Conservation (phyloP, 768 basidiomycete genomes). For the Macrolepiota albuminosa region DNA sequence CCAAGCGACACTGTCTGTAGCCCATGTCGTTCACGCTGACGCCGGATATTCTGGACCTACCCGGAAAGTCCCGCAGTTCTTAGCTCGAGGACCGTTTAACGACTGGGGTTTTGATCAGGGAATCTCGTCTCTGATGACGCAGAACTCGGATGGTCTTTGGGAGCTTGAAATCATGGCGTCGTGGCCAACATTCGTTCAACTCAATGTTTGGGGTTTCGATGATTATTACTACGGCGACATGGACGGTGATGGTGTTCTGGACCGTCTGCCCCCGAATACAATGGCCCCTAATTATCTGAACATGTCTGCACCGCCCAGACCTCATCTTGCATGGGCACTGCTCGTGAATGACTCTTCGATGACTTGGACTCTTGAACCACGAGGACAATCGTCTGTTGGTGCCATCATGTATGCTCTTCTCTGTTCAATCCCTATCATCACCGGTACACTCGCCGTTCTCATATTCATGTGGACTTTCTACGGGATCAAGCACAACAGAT, state of each 20-base stretch:
- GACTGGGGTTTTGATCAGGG: slow-evolving; percentile 90
- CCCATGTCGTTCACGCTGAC: slow-evolving; percentile 77
- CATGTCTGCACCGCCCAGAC: slow-evolving; percentile 84
- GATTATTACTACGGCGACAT: slow-evolving; percentile 91
- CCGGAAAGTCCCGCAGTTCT: slow-evolving; percentile 82
- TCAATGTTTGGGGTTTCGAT: slow-evolving; percentile 89
- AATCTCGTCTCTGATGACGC: slow-evolving; percentile 63
- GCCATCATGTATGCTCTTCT: slow-evolving; percentile 87
- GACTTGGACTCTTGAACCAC: slow-evolving; percentile 75
- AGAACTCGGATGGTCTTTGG: slow-evolving; percentile 65
- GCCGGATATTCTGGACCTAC: slow-evolving; percentile 45
- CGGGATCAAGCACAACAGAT: slow-evolving; percentile 91
- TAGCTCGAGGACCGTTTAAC: slow-evolving; percentile 89
- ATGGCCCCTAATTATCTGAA: slow-evolving; percentile 85
- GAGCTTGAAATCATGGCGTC: slow-evolving; percentile 83
- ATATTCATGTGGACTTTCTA: slow-evolving; percentile 97
- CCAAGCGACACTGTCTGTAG: slow-evolving; percentile 51
- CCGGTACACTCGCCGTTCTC: slow-evolving; percentile 74
- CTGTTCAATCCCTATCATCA: slow-evolving; percentile 77
- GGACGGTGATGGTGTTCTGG: slow-evolving; percentile 83
- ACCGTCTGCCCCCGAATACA: slow-evolving; percentile 87
- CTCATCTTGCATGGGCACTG: slow-evolving; percentile 86
- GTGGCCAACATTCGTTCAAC: slow-evolving; percentile 88
- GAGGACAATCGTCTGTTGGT: slow-evolving; percentile 75
- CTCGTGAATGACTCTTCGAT: slow-evolving; percentile 73